Percentiles rank a stretch among this genome's conserved stretches.
These are phyloP conservation scores for Ceriops tagal DNA, from an alignment of 345 rosid species.

Conservation along the genomic window DNA sequence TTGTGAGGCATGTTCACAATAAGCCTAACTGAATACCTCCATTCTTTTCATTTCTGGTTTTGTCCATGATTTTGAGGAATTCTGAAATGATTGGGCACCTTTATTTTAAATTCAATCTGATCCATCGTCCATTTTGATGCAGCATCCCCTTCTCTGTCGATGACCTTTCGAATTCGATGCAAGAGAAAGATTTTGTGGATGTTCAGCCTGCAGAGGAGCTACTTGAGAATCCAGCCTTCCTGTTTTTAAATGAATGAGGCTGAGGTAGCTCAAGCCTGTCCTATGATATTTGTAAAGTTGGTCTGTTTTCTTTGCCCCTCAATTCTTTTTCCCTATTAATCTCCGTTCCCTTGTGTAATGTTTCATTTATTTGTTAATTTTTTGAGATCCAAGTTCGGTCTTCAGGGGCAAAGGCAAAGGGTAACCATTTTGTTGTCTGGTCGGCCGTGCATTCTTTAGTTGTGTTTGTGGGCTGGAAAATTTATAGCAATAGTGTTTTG, in stretches of 20 bases:
- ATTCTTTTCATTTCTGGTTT: neutral
- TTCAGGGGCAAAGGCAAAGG: slow-evolving; percentile 22
- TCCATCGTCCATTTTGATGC: slow-evolving; percentile 19
- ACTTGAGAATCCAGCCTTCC: slow-evolving; percentile 69
- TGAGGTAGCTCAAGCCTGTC: slow-evolving; percentile 26
- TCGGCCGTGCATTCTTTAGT: slow-evolving; percentile 12
- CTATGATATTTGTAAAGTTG: slow-evolving; percentile 19
- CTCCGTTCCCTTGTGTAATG: slow-evolving; percentile 29
- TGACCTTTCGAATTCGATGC: slow-evolving; percentile 72
- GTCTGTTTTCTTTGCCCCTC: neutral
- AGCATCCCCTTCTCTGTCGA: slow-evolving; percentile 98
- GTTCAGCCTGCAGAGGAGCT: slow-evolving; percentile 81
- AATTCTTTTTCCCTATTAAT: slow-evolving; percentile 1
- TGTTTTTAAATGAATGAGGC: slow-evolving; percentile 67
- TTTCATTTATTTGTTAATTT: slow-evolving; percentile 40
- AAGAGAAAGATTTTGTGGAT: slow-evolving; percentile 78
- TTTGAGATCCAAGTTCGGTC: slow-evolving; percentile 24
- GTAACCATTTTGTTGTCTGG: slow-evolving; percentile 9
- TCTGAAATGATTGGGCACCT: neutral
- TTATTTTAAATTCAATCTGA: slow-evolving; percentile 6
- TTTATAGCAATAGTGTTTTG: slow-evolving; percentile 18
- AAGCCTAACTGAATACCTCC: neutral
- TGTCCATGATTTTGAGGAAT: too few species aligned
- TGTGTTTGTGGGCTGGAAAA: slow-evolving; percentile 9
- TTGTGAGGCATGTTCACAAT: neutral